Base-by-base conservation (phyloP, 345 rosid species). In the Aquilaria yunnanensis region DNA sequence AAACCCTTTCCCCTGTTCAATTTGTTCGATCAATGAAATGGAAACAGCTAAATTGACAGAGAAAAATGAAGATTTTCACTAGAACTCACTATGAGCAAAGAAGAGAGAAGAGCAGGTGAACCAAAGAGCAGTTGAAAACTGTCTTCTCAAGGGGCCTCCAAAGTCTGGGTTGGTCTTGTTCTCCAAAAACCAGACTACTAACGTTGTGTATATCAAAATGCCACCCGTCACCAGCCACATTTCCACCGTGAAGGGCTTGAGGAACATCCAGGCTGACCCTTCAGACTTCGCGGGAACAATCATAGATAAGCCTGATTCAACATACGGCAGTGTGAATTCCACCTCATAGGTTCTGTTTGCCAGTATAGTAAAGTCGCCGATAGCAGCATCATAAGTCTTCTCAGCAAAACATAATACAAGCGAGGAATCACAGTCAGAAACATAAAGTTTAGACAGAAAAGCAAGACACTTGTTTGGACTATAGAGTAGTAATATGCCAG, bases 291-390 rank as follows among this genome's bases (percentile, higher is more conserved):
- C 68, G 4, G 71, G 79, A 53, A 77, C 85, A 49, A 83, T 59
- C 88, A 86, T 79, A 0, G 85, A 72, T 65, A 86, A 51, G 0
- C 80, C 85, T 37, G 92, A 79, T 55, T 69, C 85, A 2, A 76
- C 68, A 31, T 68, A 86, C 12, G 86, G 85, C 45, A 72, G 86
- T 5, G 92, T 74, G 53, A 83, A 86, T 12, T 77, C 83, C 16
- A 83, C 86, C 1, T 9, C 4, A 2, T 72, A 43, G 6, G 65
- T 30, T 61, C 88, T 79, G 11, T 49, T 5, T 1, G 69, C 74
- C 45, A 83, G 63, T 54, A 85, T 85, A 0, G 92, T 83, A 8
- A 85, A 31, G 55, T 85, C 92, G 0, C 88, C 88, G 0, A 85
- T 69, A 1, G 63, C 70, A 0, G 81, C 83, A 32, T 74, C 79